A percentile compares a stretch with the other conserved stretches of the same genome.
Evolutionary conservation across 306 rosid species (phyloP).

Genomic region (Hippophae gyantsensis): DNA sequence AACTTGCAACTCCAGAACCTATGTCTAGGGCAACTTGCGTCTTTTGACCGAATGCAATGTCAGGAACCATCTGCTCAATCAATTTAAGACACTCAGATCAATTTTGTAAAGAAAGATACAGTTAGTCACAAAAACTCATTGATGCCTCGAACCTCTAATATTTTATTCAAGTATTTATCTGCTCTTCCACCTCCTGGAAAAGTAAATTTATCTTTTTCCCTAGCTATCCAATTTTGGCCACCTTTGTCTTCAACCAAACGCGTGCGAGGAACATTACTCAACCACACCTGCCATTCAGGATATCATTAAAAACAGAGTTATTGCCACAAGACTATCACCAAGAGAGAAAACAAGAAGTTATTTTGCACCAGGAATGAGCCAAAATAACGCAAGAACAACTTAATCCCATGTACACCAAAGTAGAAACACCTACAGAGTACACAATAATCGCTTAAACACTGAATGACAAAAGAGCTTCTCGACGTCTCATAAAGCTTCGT

Average conservation of each 20-base stretch:
- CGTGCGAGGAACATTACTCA: constrained; percentile 74
- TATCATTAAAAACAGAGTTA: constrained; percentile 5
- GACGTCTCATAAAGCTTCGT: no score
- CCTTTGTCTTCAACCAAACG: constrained; percentile 78
- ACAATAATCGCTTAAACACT: no score
- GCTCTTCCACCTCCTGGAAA: constrained; percentile 87
- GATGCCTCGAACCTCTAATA: constrained; percentile 45
- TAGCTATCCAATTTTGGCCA: constrained; percentile 75
- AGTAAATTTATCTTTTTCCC: constrained; percentile 46
- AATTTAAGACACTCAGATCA: constrained; percentile 12
- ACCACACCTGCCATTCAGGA: constrained; percentile 60
- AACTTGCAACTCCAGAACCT: constrained; percentile 89
- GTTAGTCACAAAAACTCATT: constrained; percentile 2
- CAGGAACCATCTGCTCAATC: constrained; percentile 67
- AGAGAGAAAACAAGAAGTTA: background rate
- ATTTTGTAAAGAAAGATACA: constrained; percentile 5
- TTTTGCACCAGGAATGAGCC: no score
- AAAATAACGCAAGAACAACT: no score
- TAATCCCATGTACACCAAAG: no score
- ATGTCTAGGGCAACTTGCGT: constrained; percentile 66
- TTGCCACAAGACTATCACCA: background rate
- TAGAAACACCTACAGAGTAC: no score
- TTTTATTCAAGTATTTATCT: constrained; percentile 62
- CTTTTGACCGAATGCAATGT: constrained; percentile 59
- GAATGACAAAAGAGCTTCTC: no score